Conservation (phyloP, 371 early-diverging fungal species). For the Syncephalastrum sp. region DNA sequence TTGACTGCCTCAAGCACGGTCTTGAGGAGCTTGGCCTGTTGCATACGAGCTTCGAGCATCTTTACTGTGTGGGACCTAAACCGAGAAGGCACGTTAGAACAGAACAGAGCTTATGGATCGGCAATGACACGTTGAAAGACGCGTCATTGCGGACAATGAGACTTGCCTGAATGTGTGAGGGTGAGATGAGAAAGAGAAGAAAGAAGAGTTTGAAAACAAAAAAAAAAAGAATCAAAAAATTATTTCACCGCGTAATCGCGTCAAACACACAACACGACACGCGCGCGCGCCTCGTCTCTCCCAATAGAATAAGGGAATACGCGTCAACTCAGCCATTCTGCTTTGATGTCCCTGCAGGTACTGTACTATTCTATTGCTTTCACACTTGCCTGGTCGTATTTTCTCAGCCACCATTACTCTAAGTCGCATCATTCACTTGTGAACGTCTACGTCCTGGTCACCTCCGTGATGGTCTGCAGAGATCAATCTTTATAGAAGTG, state of each 20-base stretch:
- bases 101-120: not conserved
- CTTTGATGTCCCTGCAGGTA: no score
- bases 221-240: constrained; percentile 11
- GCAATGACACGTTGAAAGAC: not conserved
- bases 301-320: not conserved
- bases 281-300: not conserved
- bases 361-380: no score
- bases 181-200: not conserved
- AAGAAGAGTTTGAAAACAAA: constrained; percentile 5
- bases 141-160: no score
- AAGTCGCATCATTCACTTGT: no score
- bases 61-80: constrained; percentile 5
- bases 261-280: not conserved
- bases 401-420: no score
- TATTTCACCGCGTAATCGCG: constrained; percentile 1
- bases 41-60: constrained; percentile 82
- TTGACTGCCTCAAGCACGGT: constrained; percentile 95
- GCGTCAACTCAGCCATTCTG: constrained; percentile 2
- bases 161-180: constrained; percentile 1
- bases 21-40: constrained; percentile 80
- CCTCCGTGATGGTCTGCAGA: no score
- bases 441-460: no score
- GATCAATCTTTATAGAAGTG: no score
- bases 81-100: not conserved
- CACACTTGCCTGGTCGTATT: no score